Evolutionary conservation across 768 basidiomycete genomes (phyloP), one percentile per base, ranked within the genome.

Genomic region (Lactarius pseudohatsudake): DNA sequence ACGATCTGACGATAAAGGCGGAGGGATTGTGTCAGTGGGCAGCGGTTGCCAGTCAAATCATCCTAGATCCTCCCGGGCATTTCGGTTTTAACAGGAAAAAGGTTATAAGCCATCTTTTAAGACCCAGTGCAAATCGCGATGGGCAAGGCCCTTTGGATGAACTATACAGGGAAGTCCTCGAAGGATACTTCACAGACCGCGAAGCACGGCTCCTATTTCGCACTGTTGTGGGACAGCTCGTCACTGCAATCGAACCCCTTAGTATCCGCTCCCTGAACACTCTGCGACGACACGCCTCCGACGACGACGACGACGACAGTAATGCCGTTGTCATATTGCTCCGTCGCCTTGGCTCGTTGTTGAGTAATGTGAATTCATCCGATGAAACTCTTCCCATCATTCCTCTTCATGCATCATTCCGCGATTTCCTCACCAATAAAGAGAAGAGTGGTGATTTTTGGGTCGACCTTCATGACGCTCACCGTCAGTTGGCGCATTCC

Each of bases 281-380:
- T 15, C 41, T 61, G 10, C 28, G 30, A 34, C 43, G 11, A 28
- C 28, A 40, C 11, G 8, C 38, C 22, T 0, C 2, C 38, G 32
- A 34, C 38, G 0, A 22, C 22, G 28, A 40, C 20, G 36, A 60
- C 59, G 22, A 15, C 10, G n/a, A 13, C 18, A 9, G 32, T 32
- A 15, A 26, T 18, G 26, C n/a, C 1, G 47, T 62, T 30, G 47
- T 36, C 16, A 18, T 4, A 3, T n/a, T 54, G 15, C 41, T 62
- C 20, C 41, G 61, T 13, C 41, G 43, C n/a, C 45, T 62, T 3
- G 61, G 61, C n/a, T 62, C 61, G 4, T 36, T 62, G 30, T n/a
- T 62, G 18, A 62, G 47, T 3, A 62, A 62, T 18, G 47, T 62
- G 18, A 53, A 41, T 22, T 36, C 61, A 53, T 10, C 45, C 4